A percentile compares a stretch with the other conserved stretches of the same genome.
phyloP scores from a whole-genome alignment of 2,329 filamentous ascomycete species.

The Moelleriella libera region DNA sequence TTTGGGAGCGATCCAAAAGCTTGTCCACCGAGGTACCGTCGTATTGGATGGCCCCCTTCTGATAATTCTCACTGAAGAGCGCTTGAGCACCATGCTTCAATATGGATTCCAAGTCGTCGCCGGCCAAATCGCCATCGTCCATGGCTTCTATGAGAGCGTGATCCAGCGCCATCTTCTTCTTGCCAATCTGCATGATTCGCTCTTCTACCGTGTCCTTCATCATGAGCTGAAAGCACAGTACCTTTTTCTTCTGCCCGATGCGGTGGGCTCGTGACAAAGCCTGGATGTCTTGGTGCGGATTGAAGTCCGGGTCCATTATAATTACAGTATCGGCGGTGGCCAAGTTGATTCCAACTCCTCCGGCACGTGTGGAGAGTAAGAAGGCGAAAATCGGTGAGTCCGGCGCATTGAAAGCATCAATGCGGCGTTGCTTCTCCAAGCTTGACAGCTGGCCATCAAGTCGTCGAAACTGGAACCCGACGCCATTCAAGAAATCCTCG shows the following conservation, averaged over 20 bases:
- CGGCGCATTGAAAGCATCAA: conserved; percentile 84
- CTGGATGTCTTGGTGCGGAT: conserved; percentile 95
- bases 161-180: conserved; percentile 91
- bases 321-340: conserved; percentile 96
- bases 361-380: conserved; percentile 82
- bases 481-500: conserved; percentile 75
- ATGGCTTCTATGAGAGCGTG: conserved; percentile 89
- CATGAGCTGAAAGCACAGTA: conserved; percentile 89
- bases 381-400: conserved; percentile 79
- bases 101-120: conserved; percentile 73
- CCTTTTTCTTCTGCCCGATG: conserved; percentile 92
- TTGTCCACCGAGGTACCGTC: conserved; percentile 74
- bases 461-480: conserved; percentile 61
- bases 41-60: conserved; percentile 64
- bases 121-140: conserved; percentile 67
- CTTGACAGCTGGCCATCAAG: conserved; percentile 75
- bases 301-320: conserved; percentile 93
- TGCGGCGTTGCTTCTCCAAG: conserved; percentile 82
- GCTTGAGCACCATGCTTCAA: conserved; percentile 77
- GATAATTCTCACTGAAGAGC: conserved; percentile 63
- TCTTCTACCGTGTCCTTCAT: conserved; percentile 84
- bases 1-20: conserved; percentile 72
- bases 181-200: conserved; percentile 89
- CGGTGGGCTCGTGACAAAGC: conserved; percentile 87
- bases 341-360: conserved; percentile 93